phyloP scores from a whole-genome alignment of 169 alveolate species.

The Plasmodium adleri region DNA sequence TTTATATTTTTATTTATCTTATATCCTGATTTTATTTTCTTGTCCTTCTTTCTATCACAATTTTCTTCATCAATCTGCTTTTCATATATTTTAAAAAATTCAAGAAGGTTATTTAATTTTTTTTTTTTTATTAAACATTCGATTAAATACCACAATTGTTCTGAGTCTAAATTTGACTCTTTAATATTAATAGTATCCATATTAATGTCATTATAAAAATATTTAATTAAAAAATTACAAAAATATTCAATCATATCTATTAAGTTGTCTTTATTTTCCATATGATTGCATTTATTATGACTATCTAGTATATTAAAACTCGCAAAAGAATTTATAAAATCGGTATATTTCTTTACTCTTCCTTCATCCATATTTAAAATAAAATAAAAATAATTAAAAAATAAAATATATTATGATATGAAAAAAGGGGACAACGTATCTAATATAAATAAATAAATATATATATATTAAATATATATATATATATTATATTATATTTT shows the following conservation, averaged over 20 bases:
- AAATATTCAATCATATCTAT: slow-evolving; percentile 68
- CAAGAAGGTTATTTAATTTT: background rate
- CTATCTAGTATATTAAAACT: no score
- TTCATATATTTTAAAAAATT: slow-evolving; percentile 43
- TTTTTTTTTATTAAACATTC: slow-evolving; percentile 64
- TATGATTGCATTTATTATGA: no score
- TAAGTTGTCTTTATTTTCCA: slow-evolving; percentile 16
- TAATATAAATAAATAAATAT: background rate
- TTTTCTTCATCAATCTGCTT: background rate
- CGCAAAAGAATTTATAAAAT: slow-evolving; percentile 18
- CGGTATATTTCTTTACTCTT: slow-evolving; percentile 27
- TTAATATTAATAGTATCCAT: slow-evolving; percentile 8
- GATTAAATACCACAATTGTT: slow-evolving; percentile 57
- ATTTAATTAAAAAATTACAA: slow-evolving; percentile 24
- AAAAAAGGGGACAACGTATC: background rate
- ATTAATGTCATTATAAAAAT: slow-evolving; percentile 38
- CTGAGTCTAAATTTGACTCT: slow-evolving; percentile 32
- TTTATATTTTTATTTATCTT: background rate
- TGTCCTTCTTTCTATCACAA: background rate
- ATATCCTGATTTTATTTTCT: background rate
- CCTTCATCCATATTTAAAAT: slow-evolving; percentile 19
- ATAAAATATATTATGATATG: no score
- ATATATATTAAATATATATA: slow-evolving; percentile 8
- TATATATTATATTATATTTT: background rate
- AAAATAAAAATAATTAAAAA: background rate